Evolutionary conservation across 75 land plant species (phyloP).

Genomic region (Adiantum capillusveneris): DNA sequence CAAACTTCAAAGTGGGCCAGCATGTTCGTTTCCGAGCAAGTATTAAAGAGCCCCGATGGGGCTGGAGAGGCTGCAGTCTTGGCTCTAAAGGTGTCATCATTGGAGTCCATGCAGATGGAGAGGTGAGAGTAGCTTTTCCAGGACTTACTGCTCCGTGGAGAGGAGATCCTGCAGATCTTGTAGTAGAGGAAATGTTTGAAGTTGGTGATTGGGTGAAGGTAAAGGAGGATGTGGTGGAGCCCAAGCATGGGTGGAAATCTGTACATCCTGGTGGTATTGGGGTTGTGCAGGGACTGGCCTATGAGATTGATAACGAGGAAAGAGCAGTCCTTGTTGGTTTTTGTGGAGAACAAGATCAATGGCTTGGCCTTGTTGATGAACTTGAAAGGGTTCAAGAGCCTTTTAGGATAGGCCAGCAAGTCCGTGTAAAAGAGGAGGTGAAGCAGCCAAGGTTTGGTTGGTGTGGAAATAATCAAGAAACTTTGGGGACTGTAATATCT

Average conservation of each 20-base stretch:
- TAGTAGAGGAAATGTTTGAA: slow-evolving; percentile 71
- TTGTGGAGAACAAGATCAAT: slow-evolving; percentile 90
- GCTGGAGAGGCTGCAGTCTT: slow-evolving; percentile 72
- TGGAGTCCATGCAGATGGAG: slow-evolving; percentile 86
- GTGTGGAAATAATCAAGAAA: slow-evolving; percentile 61
- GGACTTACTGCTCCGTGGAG: slow-evolving; percentile 69
- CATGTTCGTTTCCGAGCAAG: slow-evolving; percentile 72
- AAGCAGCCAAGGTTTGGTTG: slow-evolving; percentile 92
- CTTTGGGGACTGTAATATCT: slow-evolving; percentile 58
- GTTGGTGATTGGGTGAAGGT: slow-evolving; percentile 89
- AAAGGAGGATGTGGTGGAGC: slow-evolving; percentile 30
- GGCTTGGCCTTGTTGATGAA: slow-evolving; percentile 59
- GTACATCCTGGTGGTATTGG: slow-evolving; percentile 75
- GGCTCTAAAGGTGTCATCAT: slow-evolving; percentile 62
- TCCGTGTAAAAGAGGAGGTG: slow-evolving; percentile 51
- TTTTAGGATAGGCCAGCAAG: slow-evolving; percentile 49
- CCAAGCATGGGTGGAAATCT: slow-evolving; percentile 55
- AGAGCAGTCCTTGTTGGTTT: slow-evolving; percentile 56
- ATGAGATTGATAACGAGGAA: slow-evolving; percentile 43
- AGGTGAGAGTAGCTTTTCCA: slow-evolving; percentile 70
- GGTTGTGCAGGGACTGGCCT: slow-evolving; percentile 71
- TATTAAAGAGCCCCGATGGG: slow-evolving; percentile 80
- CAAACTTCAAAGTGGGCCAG: slow-evolving; percentile 62
- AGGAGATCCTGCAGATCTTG: slow-evolving; percentile 85
- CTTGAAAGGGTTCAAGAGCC: slow-evolving; percentile 47